Evolutionary conservation across 2,329 filamentous ascomycete genomes (phyloP).

Genomic region (Sclerotinia sclerotiorum): DNA sequence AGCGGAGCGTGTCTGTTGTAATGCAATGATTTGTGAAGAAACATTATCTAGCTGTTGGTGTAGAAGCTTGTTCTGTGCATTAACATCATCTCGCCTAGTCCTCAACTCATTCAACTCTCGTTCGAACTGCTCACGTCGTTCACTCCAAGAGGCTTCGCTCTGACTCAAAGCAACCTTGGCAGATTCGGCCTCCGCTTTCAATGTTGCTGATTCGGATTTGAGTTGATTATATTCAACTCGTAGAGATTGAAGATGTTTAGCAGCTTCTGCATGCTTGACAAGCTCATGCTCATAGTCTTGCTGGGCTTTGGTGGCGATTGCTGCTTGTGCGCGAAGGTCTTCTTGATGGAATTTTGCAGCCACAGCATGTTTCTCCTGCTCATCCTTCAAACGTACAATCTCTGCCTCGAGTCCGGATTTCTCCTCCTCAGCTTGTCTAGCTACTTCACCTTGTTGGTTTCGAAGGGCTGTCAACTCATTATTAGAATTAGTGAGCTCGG

Average conservation of each 20-base stretch:
- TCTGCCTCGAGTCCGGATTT: slow-evolving; percentile 77
- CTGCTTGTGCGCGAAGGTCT: slow-evolving; percentile 87
- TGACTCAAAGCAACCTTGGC: slow-evolving; percentile 76
- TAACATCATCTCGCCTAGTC: slow-evolving; percentile 76
- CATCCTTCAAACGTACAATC: slow-evolving; percentile 76
- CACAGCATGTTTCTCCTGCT: slow-evolving; percentile 75
- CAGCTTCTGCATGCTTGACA: slow-evolving; percentile 93
- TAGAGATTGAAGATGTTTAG: slow-evolving; percentile 75
- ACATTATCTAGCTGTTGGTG: slow-evolving; percentile 87
- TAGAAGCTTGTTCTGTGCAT: slow-evolving; percentile 85
- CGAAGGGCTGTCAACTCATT: slow-evolving; percentile 77
- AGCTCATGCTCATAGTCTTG: slow-evolving; percentile 94
- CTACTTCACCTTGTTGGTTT: slow-evolving; percentile 74
- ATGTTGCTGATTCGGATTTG: slow-evolving; percentile 72
- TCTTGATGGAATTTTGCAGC: slow-evolving; percentile 84
- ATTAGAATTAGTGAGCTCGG: slow-evolving; percentile 79
- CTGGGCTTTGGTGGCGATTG: slow-evolving; percentile 90
- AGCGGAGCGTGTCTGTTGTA: slow-evolving; percentile 72
- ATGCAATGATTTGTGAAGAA: slow-evolving; percentile 71
- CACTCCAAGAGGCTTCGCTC: slow-evolving; percentile 84
- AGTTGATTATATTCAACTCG: slow-evolving; percentile 79
- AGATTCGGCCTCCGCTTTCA: slow-evolving; percentile 80
- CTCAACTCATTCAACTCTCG: slow-evolving; percentile 78
- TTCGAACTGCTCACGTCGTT: slow-evolving; percentile 77
- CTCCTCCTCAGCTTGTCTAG: slow-evolving; percentile 73